Evolutionary conservation across 2,329 filamentous ascomycete genomes (phyloP).

Genomic region (Colletotrichum navitas): DNA sequence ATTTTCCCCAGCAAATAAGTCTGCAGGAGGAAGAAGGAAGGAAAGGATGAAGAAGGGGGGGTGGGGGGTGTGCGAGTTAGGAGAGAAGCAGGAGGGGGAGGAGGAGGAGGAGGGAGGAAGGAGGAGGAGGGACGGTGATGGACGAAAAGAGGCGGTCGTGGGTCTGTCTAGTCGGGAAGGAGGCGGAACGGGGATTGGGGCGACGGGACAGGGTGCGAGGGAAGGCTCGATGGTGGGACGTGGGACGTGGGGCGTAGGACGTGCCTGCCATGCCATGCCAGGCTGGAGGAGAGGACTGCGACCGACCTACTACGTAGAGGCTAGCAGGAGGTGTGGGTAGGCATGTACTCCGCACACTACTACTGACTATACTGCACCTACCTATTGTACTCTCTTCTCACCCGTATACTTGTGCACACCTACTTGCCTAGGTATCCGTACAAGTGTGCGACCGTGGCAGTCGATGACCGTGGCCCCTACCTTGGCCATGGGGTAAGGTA

Average conservation of each 20-base stretch:
- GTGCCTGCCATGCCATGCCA: constrained; percentile 2
- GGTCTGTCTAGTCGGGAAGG: constrained; percentile 9
- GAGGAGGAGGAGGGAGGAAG: neutral
- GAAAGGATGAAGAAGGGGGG: neutral
- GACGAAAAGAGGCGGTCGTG: constrained; percentile 38
- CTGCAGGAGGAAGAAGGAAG: constrained; percentile 1
- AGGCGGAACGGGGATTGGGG: constrained; percentile 19
- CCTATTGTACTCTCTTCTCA: too few species aligned
- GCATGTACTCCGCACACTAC: too few species aligned
- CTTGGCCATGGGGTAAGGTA: neutral
- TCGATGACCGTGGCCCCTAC: neutral
- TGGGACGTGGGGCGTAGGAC: constrained; percentile 30
- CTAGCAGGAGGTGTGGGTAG: neutral
- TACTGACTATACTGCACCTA: neutral
- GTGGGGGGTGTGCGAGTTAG: constrained; percentile 1
- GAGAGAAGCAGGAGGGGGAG: neutral
- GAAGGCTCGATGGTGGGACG: constrained; percentile 12
- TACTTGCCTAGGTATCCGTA: too few species aligned
- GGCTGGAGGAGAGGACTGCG: neutral
- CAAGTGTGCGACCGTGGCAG: neutral
- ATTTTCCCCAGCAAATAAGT: neutral
- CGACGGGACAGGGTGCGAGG: constrained; percentile 29
- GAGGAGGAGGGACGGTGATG: constrained; percentile 4
- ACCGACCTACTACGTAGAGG: too few species aligned
- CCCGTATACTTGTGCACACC: too few species aligned